Conservation (phyloP, 768 basidiomycete genomes). For the Austroboletus eburneus region DNA sequence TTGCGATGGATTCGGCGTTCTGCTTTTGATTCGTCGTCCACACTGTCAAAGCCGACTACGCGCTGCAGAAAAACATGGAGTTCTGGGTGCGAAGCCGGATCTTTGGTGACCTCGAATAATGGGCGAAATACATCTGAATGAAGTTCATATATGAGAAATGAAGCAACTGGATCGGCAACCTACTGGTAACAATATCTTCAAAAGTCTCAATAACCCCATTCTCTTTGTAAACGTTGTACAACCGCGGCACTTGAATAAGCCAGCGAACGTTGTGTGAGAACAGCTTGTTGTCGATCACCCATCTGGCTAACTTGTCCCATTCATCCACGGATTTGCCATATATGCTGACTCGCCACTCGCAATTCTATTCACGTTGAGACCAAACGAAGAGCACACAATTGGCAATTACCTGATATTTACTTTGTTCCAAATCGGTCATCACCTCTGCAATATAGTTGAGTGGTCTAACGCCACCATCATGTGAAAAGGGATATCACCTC, state of each 20-base stretch:
- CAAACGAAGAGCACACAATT: not conserved
- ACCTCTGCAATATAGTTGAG: slow-evolving; percentile 57
- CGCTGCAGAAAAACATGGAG: slow-evolving; percentile 93
- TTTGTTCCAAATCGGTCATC: slow-evolving; percentile 96
- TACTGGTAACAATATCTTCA: slow-evolving; percentile 87
- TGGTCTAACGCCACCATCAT: not conserved
- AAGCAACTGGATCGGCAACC: slow-evolving; percentile 28
- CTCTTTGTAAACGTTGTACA: slow-evolving; percentile 94
- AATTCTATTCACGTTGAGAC: slow-evolving; percentile 51
- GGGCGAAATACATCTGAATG: slow-evolving; percentile 83
- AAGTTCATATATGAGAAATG: not conserved
- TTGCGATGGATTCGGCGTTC: slow-evolving; percentile 91
- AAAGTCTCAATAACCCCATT: slow-evolving; percentile 81
- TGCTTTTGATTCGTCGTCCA: slow-evolving; percentile 95
- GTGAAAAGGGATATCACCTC: slow-evolving; percentile 47
- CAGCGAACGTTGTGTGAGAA: slow-evolving; percentile 97
- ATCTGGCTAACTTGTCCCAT: slow-evolving; percentile 98
- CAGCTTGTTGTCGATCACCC: slow-evolving; percentile 92
- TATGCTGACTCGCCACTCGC: slow-evolving; percentile 96
- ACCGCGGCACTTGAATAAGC: slow-evolving; percentile 92
- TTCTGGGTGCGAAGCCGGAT: slow-evolving; percentile 87
- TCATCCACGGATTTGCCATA: slow-evolving; percentile 81
- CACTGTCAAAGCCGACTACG: slow-evolving; percentile 96
- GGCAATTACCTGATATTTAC: slow-evolving; percentile 84
- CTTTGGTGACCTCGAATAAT: slow-evolving; percentile 92